Evolutionary conservation across 2,329 filamentous ascomycete species (phyloP).

Genomic region (Talaromyces verruculosus): DNA sequence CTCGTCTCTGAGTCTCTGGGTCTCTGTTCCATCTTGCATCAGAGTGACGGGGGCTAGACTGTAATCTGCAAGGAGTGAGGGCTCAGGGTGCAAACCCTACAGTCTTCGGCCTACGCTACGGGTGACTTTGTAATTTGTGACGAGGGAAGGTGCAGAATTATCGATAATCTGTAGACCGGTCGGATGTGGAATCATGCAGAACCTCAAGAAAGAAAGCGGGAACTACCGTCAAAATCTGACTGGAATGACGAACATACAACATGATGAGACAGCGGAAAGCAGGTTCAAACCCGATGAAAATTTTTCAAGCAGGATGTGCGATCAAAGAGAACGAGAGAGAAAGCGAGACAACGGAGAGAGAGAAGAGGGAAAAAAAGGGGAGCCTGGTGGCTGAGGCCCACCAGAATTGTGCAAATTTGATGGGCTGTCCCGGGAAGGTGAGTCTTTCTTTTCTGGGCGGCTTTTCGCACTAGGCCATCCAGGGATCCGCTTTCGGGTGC

Average conservation of each 20-base stretch:
- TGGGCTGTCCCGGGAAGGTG: not conserved
- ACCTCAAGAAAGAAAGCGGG: not conserved
- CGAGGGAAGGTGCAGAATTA: not conserved
- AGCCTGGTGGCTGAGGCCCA: conserved; percentile 22
- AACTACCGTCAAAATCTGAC: not conserved
- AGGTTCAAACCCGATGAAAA: not conserved
- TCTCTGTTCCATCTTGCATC: conserved; percentile 25
- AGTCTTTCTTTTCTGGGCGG: conserved; percentile 7
- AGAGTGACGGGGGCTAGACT: conserved; percentile 27
- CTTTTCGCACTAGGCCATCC: not conserved
- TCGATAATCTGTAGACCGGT: not conserved
- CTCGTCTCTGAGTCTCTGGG: not conserved
- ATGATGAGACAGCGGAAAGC: not conserved
- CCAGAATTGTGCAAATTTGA: conserved; percentile 10
- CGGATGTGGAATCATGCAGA: not conserved
- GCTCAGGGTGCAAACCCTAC: conserved; percentile 32
- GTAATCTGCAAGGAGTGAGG: conserved; percentile 28
- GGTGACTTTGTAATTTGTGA: not conserved
- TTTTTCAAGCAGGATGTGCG: not conserved
- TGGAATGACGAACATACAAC: not conserved
- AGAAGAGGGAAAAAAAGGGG: conserved; percentile 3
- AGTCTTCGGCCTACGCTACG: not conserved
- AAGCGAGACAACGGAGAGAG: not conserved
- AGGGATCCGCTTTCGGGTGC: conserved; percentile 26
- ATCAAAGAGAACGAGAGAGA: conserved; percentile 2